Evolutionary conservation across 306 rosid genomes (phyloP).

Genomic region (Geum urbanum): DNA sequence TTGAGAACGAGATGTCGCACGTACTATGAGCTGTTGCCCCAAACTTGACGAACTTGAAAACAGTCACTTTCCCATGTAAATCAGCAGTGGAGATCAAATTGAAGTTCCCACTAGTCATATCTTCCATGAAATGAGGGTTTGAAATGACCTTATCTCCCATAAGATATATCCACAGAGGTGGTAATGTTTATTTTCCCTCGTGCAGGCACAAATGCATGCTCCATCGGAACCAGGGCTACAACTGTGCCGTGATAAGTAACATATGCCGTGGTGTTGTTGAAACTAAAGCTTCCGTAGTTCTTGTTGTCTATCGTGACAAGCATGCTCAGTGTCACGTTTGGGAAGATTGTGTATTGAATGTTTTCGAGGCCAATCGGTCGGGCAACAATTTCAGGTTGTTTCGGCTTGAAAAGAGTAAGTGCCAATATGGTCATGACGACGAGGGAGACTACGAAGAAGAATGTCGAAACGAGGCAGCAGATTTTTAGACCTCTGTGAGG

Average conservation of each 20-base stretch:
- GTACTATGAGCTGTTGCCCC: slow-evolving; percentile 31
- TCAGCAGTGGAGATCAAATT: slow-evolving; percentile 30
- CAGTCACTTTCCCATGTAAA: slow-evolving; percentile 37
- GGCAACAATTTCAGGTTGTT: slow-evolving; percentile 30
- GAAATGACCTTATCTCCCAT: not conserved
- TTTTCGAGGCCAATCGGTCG: slow-evolving; percentile 27
- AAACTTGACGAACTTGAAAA: slow-evolving; percentile 36
- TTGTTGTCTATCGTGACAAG: slow-evolving; percentile 33
- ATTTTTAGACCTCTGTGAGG: slow-evolving; percentile 30
- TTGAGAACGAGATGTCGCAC: slow-evolving; percentile 32
- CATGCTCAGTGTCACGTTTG: slow-evolving; percentile 22
- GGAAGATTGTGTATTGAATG: not conserved
- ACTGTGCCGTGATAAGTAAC: slow-evolving; percentile 1
- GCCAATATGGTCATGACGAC: slow-evolving; percentile 19
- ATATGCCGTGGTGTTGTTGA: slow-evolving; percentile 11
- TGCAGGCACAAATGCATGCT: slow-evolving; percentile 13
- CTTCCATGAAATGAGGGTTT: slow-evolving; percentile 16
- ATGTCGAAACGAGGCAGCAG: slow-evolving; percentile 10
- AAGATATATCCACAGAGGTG: slow-evolving; percentile 15
- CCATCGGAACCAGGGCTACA: slow-evolving; percentile 20
- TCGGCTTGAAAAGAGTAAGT: slow-evolving; percentile 42
- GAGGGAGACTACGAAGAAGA: slow-evolving; percentile 26
- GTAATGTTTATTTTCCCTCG: slow-evolving; percentile 9
- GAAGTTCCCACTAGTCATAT: slow-evolving; percentile 21
- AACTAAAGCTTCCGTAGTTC: slow-evolving; percentile 20